Conservation (phyloP, 768 basidiomycete genomes). For the Psilocybe cyanescens region DNA sequence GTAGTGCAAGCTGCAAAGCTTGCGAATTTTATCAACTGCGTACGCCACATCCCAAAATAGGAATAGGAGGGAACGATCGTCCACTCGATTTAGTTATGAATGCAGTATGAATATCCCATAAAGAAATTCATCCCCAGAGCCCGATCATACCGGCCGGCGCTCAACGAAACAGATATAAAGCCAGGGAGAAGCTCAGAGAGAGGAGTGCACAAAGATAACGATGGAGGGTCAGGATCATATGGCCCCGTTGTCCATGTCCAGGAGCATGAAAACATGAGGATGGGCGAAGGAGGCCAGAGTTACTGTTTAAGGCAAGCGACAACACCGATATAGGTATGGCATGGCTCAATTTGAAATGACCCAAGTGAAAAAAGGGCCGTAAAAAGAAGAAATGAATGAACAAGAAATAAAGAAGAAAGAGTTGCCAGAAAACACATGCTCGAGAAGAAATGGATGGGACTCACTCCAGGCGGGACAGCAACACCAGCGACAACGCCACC, state of each 20-base stretch:
- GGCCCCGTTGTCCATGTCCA: not conserved
- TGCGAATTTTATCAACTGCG: not conserved
- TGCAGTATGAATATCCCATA: not conserved
- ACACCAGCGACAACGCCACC: constrained; percentile 35
- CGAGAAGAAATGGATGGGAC: constrained; percentile 5
- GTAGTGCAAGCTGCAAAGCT: not conserved
- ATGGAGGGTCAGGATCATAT: too few relatives aligned
- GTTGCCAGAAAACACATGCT: not conserved
- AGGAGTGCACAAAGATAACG: too few relatives aligned
- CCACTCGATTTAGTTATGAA: not conserved
- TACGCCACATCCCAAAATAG: constrained; percentile 13
- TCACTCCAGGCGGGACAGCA: constrained; percentile 38
- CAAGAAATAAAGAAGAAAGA: not conserved
- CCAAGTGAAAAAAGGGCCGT: not conserved
- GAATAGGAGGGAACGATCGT: not conserved
- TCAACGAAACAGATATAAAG: not conserved
- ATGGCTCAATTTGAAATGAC: not conserved
- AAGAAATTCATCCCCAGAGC: not conserved
- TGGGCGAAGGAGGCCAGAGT: not conserved
- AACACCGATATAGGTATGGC: not conserved
- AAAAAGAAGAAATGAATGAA: not conserved
- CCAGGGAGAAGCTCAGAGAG: not conserved
- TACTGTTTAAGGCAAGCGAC: not conserved
- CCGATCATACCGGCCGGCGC: too few relatives aligned
- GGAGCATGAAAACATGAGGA: not conserved